These are phyloP conservation scores for Parachaetomium inaequale DNA, from an alignment of 495 filamentous ascomycete genomes.

Conservation along the genomic window DNA sequence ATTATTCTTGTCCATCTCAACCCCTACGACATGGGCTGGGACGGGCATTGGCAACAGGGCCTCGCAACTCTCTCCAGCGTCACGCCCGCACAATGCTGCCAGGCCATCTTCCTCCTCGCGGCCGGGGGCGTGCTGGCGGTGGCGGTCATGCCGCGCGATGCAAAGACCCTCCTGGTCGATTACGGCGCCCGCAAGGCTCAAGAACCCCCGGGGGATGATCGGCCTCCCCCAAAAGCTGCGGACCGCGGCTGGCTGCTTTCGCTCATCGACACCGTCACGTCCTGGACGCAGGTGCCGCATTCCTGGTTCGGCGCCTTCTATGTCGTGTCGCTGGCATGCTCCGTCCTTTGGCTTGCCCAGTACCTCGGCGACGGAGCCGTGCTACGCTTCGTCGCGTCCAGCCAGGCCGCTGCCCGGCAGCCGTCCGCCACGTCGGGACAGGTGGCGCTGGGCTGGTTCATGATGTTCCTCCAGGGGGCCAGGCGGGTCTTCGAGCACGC, in stretches of 20 bases:
- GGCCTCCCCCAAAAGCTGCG: not conserved
- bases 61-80: conserved; percentile 1
- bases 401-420: conserved; percentile 25
- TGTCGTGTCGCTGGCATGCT: conserved; percentile 62
- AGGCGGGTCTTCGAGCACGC: conserved; percentile 73
- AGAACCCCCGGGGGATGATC: not conserved
- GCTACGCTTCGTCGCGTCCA: conserved; percentile 41
- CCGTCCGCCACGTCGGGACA: conserved; percentile 61
- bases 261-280: conserved; percentile 32
- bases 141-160: conserved; percentile 39
- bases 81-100: conserved; percentile 41
- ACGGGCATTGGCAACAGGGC: not conserved
- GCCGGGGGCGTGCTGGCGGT: conserved; percentile 36
- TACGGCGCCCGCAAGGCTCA: conserved; percentile 47
- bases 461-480: conserved; percentile 70
- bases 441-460: conserved; percentile 60
- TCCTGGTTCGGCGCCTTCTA: conserved; percentile 89
- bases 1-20: not conserved
- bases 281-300: conserved; percentile 65
- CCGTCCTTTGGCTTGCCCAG: conserved; percentile 73
- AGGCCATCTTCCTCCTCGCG: conserved; percentile 45
- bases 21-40: not conserved
- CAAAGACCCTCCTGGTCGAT: conserved; percentile 40
- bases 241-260: conserved; percentile 23
- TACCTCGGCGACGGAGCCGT: conserved; percentile 54